Evolutionary conservation across 2,329 filamentous ascomycete species (phyloP), one percentile per base, ranked within the genome.

Genomic region (Arthrinium phaeospermum): DNA sequence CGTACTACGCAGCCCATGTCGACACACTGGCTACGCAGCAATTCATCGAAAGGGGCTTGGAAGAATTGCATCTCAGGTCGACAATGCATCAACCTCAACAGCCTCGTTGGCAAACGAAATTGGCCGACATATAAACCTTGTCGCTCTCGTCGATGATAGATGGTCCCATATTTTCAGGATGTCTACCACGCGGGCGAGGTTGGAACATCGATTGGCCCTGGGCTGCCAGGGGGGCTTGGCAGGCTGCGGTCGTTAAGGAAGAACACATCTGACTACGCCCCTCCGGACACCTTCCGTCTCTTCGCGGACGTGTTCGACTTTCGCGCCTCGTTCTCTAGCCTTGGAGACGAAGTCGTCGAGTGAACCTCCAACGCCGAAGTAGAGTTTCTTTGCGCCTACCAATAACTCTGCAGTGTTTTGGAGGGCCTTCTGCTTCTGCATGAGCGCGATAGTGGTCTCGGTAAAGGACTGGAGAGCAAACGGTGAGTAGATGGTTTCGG

Each of bases 281-380:
- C 90, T 86, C 70, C 88, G 86, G 12, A 92, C 90, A 1, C 90
- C 90, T 67, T 90, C 87, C 0, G 85, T 84, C 78, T 92, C 90
- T 77, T 91, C 89, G 72, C 87, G 84, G 46, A 92, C 75, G 68
- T 85, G 83, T 53, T 84, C 81, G 47, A 92, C 86, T 3, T 76
- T 74, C 14, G 83, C 85, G 2, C 89, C 90, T 49, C 84, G 84
- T 0, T 79, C 82, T 71, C 83, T 83, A 57, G 90, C 87, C 74
- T 83, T 85, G 69, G 85, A 82, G 68, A 91, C 83, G 76, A 96
- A 94, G 75, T 93, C 93, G 79, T 94, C 92, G 30, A 96, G 87
- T 27, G 93, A 95, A 0, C 94, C 94, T 0, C 94, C 94, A 6
- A 96, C 94, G 3, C 94, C 94, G 82, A 96, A 96, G 81, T 96